These are phyloP conservation scores for Vanilla planifolia DNA, from an alignment of 106 monocot species.

Conservation along the genomic window DNA sequence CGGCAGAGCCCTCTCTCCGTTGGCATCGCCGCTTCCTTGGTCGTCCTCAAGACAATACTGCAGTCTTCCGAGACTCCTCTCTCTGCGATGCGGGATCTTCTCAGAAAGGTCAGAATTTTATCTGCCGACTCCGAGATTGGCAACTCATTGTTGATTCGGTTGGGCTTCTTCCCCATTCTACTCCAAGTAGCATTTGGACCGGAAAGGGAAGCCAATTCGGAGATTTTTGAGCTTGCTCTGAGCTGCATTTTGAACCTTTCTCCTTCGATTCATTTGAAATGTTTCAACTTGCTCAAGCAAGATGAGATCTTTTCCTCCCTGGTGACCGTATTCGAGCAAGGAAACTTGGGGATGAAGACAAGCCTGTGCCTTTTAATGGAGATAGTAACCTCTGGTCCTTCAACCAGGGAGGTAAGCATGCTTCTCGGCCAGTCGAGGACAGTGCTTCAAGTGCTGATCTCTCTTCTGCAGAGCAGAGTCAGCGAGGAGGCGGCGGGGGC, in stretches of 20 bases:
- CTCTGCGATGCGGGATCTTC: constrained; percentile 11
- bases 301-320: constrained; percentile 22
- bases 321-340: constrained; percentile 30
- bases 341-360: constrained; percentile 32
- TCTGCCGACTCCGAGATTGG: constrained; percentile 69
- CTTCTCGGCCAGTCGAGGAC: constrained; percentile 24
- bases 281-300: constrained; percentile 41
- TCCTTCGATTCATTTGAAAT: constrained; percentile 24
- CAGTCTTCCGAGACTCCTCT: constrained; percentile 11
- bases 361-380: constrained; percentile 8
- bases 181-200: constrained; percentile 39
- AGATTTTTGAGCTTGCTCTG: constrained; percentile 37
- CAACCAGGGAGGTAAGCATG: constrained; percentile 17
- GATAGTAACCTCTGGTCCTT: constrained; percentile 12
- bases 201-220: not conserved
- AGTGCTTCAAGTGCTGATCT: constrained; percentile 27
- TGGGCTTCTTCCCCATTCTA: constrained; percentile 58
- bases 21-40: constrained; percentile 23
- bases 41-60: constrained; percentile 36
- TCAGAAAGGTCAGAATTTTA: constrained; percentile 44
- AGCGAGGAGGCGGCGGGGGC: constrained; percentile 15
- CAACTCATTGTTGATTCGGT: constrained; percentile 39
- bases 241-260: constrained; percentile 35
- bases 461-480: constrained; percentile 18
- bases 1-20: not conserved